These are phyloP conservation scores for Macrolepiota fuliginosa DNA, from an alignment of 768 basidiomycete genomes.

Conservation along the genomic window DNA sequence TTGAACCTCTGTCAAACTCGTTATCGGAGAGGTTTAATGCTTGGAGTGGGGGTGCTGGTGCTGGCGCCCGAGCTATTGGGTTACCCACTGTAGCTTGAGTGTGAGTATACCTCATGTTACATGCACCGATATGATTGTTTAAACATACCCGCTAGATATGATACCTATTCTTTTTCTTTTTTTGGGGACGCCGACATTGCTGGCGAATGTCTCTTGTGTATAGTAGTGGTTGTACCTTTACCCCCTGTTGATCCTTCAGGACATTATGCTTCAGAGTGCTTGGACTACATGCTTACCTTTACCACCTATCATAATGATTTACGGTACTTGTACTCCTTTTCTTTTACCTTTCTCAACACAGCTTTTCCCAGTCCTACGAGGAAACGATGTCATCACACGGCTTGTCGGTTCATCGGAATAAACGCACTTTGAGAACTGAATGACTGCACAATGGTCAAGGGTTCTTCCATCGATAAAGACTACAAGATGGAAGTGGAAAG, in stretches of 20 bases:
- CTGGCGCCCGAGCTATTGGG: conserved; percentile 82
- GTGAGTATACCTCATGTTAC: conserved; percentile 1
- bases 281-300: neutral
- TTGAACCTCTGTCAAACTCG: conserved; percentile 30
- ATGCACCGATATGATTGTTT: neutral
- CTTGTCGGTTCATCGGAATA: neutral
- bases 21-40: conserved; percentile 66
- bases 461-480: conserved; percentile 1
- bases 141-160: conserved; percentile 11
- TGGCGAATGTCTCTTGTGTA: conserved; percentile 8
- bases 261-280: neutral
- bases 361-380: neutral
- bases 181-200: conserved; percentile 2
- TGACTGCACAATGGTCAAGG: too few species aligned
- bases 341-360: neutral
- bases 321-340: neutral
- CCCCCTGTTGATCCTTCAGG: neutral
- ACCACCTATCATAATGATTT: neutral
- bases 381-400: neutral
- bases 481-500: neutral
- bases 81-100: conserved; percentile 26
- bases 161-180: conserved; percentile 7
- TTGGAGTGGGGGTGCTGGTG: conserved; percentile 77
- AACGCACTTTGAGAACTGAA: too few species aligned
- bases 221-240: neutral